phyloP scores from a whole-genome alignment of 2,329 filamentous ascomycete genomes.

The Atkinsonella texensis region DNA sequence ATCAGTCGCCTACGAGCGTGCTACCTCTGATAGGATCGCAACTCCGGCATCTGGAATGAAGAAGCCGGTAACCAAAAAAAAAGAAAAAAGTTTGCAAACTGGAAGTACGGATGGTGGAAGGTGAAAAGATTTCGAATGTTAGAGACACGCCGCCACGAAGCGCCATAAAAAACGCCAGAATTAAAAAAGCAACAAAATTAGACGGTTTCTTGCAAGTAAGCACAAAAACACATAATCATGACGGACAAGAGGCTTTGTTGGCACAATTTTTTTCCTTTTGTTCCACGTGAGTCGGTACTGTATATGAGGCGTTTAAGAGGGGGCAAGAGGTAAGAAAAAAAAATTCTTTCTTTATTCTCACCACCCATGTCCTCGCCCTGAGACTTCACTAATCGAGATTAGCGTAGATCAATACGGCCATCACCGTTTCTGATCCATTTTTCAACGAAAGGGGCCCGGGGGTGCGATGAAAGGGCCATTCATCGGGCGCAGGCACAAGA shows the following conservation, averaged over 20 bases:
- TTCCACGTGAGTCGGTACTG: not conserved
- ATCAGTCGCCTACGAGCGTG: too few relatives aligned
- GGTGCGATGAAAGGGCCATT: too few relatives aligned
- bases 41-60: not conserved
- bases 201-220: too few relatives aligned
- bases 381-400: too few relatives aligned
- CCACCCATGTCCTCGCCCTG: too few relatives aligned
- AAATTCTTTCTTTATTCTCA: not conserved
- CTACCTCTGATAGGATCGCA: not conserved
- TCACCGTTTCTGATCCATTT: not conserved
- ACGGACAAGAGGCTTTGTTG: not conserved
- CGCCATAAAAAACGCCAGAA: not conserved
- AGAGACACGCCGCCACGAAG: not conserved
- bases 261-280: not conserved
- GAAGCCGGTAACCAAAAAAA: not conserved
- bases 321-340: not conserved
- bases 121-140: not conserved
- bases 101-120: not conserved
- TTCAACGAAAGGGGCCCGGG: too few relatives aligned
- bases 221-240: not conserved
- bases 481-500: too few relatives aligned
- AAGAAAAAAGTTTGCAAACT: not conserved
- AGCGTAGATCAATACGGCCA: too few relatives aligned
- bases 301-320: not conserved
- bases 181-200: not conserved